Conservation (phyloP, 148 eudicot genomes). For the Cornus florida region DNA sequence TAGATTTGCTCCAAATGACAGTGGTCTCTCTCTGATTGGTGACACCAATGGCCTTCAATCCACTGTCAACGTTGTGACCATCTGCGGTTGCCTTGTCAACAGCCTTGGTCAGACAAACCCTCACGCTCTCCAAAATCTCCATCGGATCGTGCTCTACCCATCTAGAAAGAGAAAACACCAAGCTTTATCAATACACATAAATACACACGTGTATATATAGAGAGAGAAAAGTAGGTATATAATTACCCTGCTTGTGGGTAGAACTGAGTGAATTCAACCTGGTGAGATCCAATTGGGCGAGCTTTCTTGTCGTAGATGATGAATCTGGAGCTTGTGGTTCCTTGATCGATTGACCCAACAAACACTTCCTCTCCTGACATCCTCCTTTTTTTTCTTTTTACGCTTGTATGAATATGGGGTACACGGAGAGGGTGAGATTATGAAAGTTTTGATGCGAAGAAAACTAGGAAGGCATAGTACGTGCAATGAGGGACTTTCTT, state of each 20-base stretch:
- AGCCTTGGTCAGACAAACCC: conserved; percentile 77
- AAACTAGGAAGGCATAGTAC: neutral
- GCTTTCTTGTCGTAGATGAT: conserved; percentile 71
- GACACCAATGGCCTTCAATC: conserved; percentile 90
- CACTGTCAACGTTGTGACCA: conserved; percentile 78
- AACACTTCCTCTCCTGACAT: conserved; percentile 54
- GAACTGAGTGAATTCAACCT: conserved; percentile 93
- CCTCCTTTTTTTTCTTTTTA: neutral
- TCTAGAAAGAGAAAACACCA: conserved; percentile 31
- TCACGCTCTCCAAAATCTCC: conserved; percentile 95
- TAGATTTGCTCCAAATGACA: conserved; percentile 91
- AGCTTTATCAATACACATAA: conserved; percentile 14
- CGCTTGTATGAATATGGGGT: neutral
- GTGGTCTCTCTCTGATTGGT: conserved; percentile 98
- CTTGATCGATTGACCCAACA: conserved; percentile 93
- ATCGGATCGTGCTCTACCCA: conserved; percentile 99
- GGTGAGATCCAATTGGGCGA: conserved; percentile 75
- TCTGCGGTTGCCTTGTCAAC: conserved; percentile 91
- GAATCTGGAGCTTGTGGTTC: conserved; percentile 95
- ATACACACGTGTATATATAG: neutral
- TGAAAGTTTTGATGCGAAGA: neutral
- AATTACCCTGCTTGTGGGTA: conserved; percentile 91
- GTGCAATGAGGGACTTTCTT: neutral
- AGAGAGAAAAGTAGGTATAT: neutral
- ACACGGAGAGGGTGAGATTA: too few species aligned